Evolutionary conservation across 2,329 filamentous ascomycete species (phyloP), one percentile per base, ranked within the genome.

Genomic region (Monosporascus ibericus): DNA sequence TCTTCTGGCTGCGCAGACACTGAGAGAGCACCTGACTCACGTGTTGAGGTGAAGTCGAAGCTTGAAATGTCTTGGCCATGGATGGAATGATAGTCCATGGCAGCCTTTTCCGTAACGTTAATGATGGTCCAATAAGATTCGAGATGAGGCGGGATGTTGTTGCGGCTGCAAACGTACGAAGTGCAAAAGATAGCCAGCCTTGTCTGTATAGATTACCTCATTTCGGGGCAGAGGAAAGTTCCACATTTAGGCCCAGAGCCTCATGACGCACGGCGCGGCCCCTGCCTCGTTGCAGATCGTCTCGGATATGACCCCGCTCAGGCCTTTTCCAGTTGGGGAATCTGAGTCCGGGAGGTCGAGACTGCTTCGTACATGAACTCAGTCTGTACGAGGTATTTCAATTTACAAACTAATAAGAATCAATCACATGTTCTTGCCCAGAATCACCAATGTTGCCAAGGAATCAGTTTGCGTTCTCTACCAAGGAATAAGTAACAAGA

Each of bases 1-100:
- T 25, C n/a, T 22, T 37, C 34, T 30, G 40, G 25, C 20, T 38
- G 48, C 15, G 18, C 37, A 42, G 34, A 27, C 6, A n/a, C 34
- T 38, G 49, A 40, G 34, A 48, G 44, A 53, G 58, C 59, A 53
- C 48, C 47, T 60, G 59, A 72, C 77, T 61, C 60, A 82, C 80
- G 79, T 30, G 78, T 78, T 49, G 72, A 72, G 30, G 74, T 67
- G 44, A 76, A 69, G 58, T 80, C 78, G 67, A 86, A 86, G 64
- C 80, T 86, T 51, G 81, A 78, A 56, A 80, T 71, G 58, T 85
- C 83, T 60, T 77, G 75, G 58, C 79, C 80, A 64, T 85, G 81
- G 54, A 83, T 73, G 47, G 75, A 70, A 65, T 81, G 75, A 64
- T 83, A 81, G 63, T 82, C 79, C 80, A 83, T 84, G 44, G 20